Evolutionary conservation across 768 basidiomycete genomes (phyloP).

Genomic region (Boletus insuetus): DNA sequence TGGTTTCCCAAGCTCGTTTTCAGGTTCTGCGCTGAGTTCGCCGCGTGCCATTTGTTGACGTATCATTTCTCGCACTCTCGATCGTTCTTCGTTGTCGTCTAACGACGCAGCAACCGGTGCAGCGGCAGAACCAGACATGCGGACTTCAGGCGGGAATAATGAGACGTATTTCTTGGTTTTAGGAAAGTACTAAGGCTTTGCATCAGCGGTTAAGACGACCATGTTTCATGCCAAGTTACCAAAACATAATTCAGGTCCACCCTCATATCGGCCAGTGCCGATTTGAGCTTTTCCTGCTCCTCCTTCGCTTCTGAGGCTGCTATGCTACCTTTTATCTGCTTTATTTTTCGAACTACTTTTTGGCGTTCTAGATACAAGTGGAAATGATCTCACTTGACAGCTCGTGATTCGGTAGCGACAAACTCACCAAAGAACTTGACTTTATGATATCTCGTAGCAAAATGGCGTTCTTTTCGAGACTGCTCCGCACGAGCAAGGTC

Average conservation of each 20-base stretch:
- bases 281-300: constrained; percentile 42
- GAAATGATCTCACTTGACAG: neutral
- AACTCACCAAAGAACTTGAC: constrained; percentile 91
- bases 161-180: constrained; percentile 87
- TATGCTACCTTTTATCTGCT: constrained; percentile 59
- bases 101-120: constrained; percentile 4
- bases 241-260: constrained; percentile 89
- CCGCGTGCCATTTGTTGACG: constrained; percentile 58
- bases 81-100: constrained; percentile 47
- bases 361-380: constrained; percentile 62
- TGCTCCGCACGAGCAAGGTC: constrained; percentile 67
- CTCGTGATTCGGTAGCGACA: neutral
- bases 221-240: constrained; percentile 38
- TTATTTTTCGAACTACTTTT: constrained; percentile 79
- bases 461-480: constrained; percentile 64
- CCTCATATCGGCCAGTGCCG: constrained; percentile 59
- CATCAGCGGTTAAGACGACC: neutral
- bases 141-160: constrained; percentile 73
- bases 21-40: constrained; percentile 59
- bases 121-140: constrained; percentile 8
- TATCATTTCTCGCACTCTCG: constrained; percentile 60
- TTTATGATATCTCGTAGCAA: constrained; percentile 82
- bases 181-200: constrained; percentile 66
- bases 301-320: constrained; percentile 35
- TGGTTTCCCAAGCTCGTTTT: constrained; percentile 34